Base-by-base conservation (phyloP, 2,329 filamentous ascomycete genomes). In the Claviceps paspali region DNA sequence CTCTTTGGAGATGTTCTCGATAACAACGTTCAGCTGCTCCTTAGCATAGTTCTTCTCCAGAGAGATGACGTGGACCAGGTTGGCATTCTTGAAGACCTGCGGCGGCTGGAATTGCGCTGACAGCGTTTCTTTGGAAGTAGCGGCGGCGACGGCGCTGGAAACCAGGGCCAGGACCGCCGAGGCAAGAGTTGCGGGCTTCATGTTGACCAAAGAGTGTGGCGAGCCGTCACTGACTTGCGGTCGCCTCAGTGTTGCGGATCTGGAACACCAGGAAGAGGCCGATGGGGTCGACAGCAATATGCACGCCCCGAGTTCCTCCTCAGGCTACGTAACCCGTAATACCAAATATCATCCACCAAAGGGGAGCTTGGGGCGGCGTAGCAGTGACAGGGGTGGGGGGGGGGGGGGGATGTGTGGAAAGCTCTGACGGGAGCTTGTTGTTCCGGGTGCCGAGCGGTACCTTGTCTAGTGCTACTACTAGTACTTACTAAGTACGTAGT, bases 51-150 rank as follows among this genome's bases (percentile, higher is more conserved):
- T 82, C 68, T 95, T 96, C 62, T 96, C 88, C 41, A 95, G 63
- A 47, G 93, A 94, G 53, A 92, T 79, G 45, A 82, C 79, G 51
- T 91, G 82, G 36, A 96, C 81, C 22, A 96, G 62, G 57, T 98
- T 96, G 60, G 71, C 72, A 61, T 98, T 95, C 64, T 87, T 85
- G 67, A 94, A 98, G 47, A 87, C 82, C 56, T 85, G 82, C 11
- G 87, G 81, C 38, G 88, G 86, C 59, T 74, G 80, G 66, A 95
- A 94, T 43, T 69, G 68, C 48, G 72, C 59, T 30, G 76, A 74
- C 43, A 76, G 64, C 38, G 66, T 68, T 50, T 70, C 57, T 56
- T 74, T 74, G 45, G 75, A 71, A 40, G 70, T 66, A 47, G 69
- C 63, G 41, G 61, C 49, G 42, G 60, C 59, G 42, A 69, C 54